A percentile compares a stretch with the other conserved stretches of the same genome.
phyloP scores from a whole-genome alignment of 176 grass and related monocot genomes.

The Carex kokanica region DNA sequence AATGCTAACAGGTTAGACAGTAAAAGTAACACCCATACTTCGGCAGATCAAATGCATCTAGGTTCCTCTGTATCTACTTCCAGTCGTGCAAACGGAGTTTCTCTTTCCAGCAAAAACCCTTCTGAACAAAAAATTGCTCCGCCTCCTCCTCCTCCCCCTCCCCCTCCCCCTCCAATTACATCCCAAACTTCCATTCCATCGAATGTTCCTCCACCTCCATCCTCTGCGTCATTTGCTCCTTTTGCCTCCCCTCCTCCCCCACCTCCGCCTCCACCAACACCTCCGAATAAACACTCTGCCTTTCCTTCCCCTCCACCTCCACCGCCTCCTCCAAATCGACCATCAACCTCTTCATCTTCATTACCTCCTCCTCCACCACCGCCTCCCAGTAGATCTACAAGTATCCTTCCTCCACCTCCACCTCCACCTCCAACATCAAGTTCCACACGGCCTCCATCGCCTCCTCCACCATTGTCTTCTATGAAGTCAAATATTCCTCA shows the following conservation, averaged over 20 bases:
- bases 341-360: neutral
- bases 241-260: conserved; percentile 15
- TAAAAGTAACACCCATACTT: conserved; percentile 5
- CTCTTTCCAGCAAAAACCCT: conserved; percentile 16
- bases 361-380: conserved; percentile 33
- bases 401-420: neutral
- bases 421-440: conserved; percentile 22
- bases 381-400: conserved; percentile 27
- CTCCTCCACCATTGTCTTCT: conserved; percentile 25
- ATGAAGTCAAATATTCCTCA: conserved; percentile 3
- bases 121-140: conserved; percentile 23
- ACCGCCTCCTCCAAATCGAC: neutral
- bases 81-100: conserved; percentile 13
- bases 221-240: conserved; percentile 23
- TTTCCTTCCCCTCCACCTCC: conserved; percentile 21
- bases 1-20: neutral
- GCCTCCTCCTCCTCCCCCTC: neutral
- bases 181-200: conserved; percentile 33
- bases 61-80: neutral
- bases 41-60: conserved; percentile 18
- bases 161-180: neutral
- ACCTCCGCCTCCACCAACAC: conserved; percentile 5
- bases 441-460: conserved; percentile 21
- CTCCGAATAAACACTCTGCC: neutral
- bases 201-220: conserved; percentile 23